Percentiles rank a stretch among this genome's conserved stretches.
Conservation (phyloP, 2,329 filamentous ascomycete species). For the Coniosporium tulheliwenetii region DNA sequence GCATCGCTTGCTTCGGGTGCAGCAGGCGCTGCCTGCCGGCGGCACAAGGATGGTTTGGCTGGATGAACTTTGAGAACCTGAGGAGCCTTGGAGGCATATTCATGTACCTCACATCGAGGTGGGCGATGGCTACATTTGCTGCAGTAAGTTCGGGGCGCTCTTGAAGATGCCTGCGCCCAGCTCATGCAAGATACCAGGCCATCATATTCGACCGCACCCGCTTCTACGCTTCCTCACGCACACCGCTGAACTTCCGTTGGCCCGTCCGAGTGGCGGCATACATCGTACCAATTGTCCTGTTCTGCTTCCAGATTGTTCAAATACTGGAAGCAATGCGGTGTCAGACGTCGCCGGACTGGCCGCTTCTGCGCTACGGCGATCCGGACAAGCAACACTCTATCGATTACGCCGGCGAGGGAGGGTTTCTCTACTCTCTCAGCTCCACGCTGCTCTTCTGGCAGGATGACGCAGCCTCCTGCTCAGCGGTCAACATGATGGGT, state of each 20-base stretch:
- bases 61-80: constrained; percentile 31
- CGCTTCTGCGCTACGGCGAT: constrained; percentile 29
- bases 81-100: constrained; percentile 75
- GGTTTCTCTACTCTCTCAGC: constrained; percentile 56
- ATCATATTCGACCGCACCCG: constrained; percentile 81
- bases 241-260: constrained; percentile 63
- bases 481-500: constrained; percentile 53
- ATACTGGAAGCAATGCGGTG: constrained; percentile 80
- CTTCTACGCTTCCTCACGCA: constrained; percentile 80
- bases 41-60: constrained; percentile 2
- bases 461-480: constrained; percentile 59
- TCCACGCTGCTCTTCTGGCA: constrained; percentile 59
- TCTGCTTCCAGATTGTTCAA: constrained; percentile 50
- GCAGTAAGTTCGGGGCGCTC: constrained; percentile 34
- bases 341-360: constrained; percentile 48
- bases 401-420: constrained; percentile 42
- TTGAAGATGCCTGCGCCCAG: not conserved
- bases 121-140: constrained; percentile 76
- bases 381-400: constrained; percentile 24
- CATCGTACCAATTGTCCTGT: constrained; percentile 52
- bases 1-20: constrained; percentile 9
- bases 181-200: constrained; percentile 31
- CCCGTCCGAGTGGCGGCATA: constrained; percentile 55
- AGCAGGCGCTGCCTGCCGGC: constrained; percentile 13
- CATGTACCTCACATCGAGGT: constrained; percentile 78